Percentiles rank a stretch among this genome's conserved stretches.
Conservation (phyloP, 2,329 filamentous ascomycete species). For the Cladophialophora bantiana region DNA sequence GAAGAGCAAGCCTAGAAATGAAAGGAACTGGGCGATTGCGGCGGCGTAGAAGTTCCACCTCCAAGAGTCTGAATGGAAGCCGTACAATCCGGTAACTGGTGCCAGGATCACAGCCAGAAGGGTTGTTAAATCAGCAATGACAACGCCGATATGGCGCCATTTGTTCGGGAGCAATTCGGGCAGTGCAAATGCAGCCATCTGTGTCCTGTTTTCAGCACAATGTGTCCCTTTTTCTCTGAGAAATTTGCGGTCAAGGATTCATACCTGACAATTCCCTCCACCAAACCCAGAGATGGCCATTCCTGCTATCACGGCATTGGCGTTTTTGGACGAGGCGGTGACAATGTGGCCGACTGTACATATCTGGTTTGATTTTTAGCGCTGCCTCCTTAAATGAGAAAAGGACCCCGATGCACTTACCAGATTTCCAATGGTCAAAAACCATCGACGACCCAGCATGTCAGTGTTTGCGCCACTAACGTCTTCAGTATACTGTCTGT, state of each 20-base stretch:
- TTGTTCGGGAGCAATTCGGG: slow-evolving; percentile 55
- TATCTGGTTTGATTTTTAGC: slow-evolving; percentile 31
- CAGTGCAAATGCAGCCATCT: slow-evolving; percentile 54
- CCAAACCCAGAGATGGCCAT: slow-evolving; percentile 55
- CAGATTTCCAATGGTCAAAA: slow-evolving; percentile 54
- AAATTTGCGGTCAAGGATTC: background rate
- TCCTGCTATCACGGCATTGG: slow-evolving; percentile 50
- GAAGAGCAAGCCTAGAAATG: slow-evolving; percentile 53
- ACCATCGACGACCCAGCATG: slow-evolving; percentile 57
- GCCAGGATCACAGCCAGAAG: slow-evolving; percentile 56
- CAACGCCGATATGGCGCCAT: slow-evolving; percentile 56
- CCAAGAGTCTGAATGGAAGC: slow-evolving; percentile 48
- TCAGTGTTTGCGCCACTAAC: slow-evolving; percentile 50
- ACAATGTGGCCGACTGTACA: slow-evolving; percentile 51
- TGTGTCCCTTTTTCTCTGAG: background rate
- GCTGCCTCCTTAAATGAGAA: background rate
- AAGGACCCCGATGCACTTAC: slow-evolving; percentile 29
- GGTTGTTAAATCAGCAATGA: slow-evolving; percentile 53
- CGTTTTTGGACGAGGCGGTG: slow-evolving; percentile 50
- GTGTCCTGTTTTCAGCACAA: slow-evolving; percentile 26
- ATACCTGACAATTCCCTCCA: slow-evolving; percentile 52
- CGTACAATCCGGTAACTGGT: slow-evolving; percentile 55
- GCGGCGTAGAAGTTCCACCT: slow-evolving; percentile 56
- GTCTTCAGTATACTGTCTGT: background rate
- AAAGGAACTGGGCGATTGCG: slow-evolving; percentile 54